Evolutionary conservation across 768 basidiomycete genomes (phyloP), one percentile per base, ranked within the genome.

Genomic region (Naganishia antarctica): DNA sequence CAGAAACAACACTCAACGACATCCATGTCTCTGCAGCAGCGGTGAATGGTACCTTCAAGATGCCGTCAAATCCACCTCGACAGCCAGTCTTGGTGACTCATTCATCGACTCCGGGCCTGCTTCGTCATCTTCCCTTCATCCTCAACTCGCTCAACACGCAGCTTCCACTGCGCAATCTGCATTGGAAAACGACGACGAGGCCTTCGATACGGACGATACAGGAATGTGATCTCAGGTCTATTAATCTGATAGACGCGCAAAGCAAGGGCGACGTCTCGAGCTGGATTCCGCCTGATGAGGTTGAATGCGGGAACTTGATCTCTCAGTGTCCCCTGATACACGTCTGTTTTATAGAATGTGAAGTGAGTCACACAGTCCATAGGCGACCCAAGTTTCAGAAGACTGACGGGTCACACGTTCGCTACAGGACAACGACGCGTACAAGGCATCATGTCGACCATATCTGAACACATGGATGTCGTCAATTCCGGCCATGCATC

Each of bases 391-490:
- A n/a, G 60, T 57, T 40, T 62, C 26, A 61, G 23, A 26, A 23
- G 11, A 29, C 48, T 58, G 67, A 51, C 59, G 32, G 34, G 7
- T 49, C 29, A 40, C 15, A n/a, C 34, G 11, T 16, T 1, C 23
- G 31, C 46, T 5, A 1, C 68, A 85, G 84, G 84, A 85, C 73
- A 80, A 74, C 64, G 91, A 98, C 49, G 80, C 81, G 3, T 99
- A 99, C 81, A 87, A 86, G 71, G 82, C 81, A 26, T 82, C 83
- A 0, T 82, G 88, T 21, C 87, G 86, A 73, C 88, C 86, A 68
- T 90, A 94, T 75, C 88, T 98, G 68, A 89, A 89, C 70, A 91
- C 97, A 65, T 99, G 96, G 96, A 87, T 90, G 64, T 80, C 81
- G n/a, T 68, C 57, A 41, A 34, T 53, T 23, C 50, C 60, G 11